Percentiles rank a stretch among this genome's conserved stretches.
Conservation (phyloP, 2,329 filamentous ascomycete species). For the Penicillium sp. region DNA sequence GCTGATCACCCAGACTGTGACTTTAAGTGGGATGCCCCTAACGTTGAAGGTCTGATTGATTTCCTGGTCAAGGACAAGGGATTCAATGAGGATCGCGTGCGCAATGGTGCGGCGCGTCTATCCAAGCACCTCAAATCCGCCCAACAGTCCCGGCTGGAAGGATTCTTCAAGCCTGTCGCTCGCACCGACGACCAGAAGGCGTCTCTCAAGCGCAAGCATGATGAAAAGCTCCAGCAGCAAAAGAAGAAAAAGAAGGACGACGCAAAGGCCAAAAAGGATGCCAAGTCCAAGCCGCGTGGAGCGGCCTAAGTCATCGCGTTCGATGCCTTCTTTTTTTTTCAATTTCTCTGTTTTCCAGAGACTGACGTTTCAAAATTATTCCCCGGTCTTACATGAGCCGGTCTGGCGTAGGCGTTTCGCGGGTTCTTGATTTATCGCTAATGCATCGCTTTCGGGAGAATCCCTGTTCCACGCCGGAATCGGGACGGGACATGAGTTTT, state of each 20-base stretch:
- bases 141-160: slow-evolving; percentile 88
- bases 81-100: slow-evolving; percentile 92
- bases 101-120: slow-evolving; percentile 73
- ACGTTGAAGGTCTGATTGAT: slow-evolving; percentile 84
- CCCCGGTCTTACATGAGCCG: slow-evolving; percentile 9
- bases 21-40: slow-evolving; percentile 96
- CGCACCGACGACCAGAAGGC: slow-evolving; percentile 87
- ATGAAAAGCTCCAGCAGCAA: slow-evolving; percentile 86
- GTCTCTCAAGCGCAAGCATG: slow-evolving; percentile 85
- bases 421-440: slow-evolving; percentile 8
- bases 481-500: slow-evolving; percentile 9
- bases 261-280: slow-evolving; percentile 91
- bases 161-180: slow-evolving; percentile 92
- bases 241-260: slow-evolving; percentile 96
- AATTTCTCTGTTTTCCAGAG: neutral
- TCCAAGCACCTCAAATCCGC: slow-evolving; percentile 88
- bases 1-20: slow-evolving; percentile 87
- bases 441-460: slow-evolving; percentile 5
- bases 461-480: neutral
- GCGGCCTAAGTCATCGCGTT: slow-evolving; percentile 41
- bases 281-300: slow-evolving; percentile 81
- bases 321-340: neutral
- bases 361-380: slow-evolving; percentile 8
- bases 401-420: slow-evolving; percentile 18
- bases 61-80: slow-evolving; percentile 93